Percentiles rank a stretch among this genome's conserved stretches.
phyloP scores from a whole-genome alignment of 139 green algal genomes.

The Deuterostichococcus epilithicus region DNA sequence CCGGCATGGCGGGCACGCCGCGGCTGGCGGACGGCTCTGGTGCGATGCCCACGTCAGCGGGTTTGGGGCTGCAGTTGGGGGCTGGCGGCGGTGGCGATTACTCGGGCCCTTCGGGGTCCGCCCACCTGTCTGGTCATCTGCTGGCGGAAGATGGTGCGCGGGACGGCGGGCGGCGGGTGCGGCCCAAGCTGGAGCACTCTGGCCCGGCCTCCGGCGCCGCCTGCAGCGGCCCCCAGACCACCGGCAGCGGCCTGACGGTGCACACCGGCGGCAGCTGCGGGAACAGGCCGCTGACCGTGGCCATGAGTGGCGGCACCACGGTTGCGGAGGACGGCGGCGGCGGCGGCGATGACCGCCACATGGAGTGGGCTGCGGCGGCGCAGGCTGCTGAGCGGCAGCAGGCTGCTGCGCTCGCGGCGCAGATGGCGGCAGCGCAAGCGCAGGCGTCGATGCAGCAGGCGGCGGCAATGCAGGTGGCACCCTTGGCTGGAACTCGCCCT shows the following conservation, averaged over 20 bases:
- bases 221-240: too few species aligned
- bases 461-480: not conserved
- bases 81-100: too few species aligned
- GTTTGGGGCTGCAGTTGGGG: not conserved
- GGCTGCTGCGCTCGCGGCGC: conserved; percentile 3
- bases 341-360: not conserved
- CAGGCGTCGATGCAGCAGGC: not conserved
- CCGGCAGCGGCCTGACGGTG: not conserved
- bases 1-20: too few species aligned
- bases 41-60: too few species aligned
- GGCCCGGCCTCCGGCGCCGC: too few species aligned
- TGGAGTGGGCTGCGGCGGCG: conserved; percentile 1
- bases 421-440: not conserved
- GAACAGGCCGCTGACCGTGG: too few species aligned
- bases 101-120: too few species aligned
- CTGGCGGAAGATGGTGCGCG: not conserved
- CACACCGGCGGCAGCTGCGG: too few species aligned
- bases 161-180: not conserved
- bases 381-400: not conserved
- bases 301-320: not conserved
- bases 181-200: not conserved
- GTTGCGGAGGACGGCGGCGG: not conserved
- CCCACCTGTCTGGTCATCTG: not conserved
- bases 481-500: not conserved
- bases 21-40: not conserved